Base-by-base conservation (phyloP, 768 basidiomycete genomes). In the Goffeauzyma gilvescens region DNA sequence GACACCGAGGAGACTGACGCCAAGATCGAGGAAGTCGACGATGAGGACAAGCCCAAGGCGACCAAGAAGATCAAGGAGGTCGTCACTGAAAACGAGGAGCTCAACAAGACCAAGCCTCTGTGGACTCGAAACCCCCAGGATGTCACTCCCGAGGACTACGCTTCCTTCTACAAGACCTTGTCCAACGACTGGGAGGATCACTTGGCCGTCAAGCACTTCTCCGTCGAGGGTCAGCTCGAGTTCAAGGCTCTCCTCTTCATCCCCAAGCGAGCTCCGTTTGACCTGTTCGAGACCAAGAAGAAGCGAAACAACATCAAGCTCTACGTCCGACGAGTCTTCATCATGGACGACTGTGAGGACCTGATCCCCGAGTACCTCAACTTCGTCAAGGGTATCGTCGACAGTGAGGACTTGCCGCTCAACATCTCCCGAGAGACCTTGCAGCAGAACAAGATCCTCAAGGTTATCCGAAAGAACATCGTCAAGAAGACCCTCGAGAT, bases 251-350 rank as follows among this genome's bases (percentile, higher is more conserved):
- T 98, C 66, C 78, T 98, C 57, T 98, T 75, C 71, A 71, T 95
- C 51, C 90, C 90, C 53, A 96, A 93, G 69, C 87, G 87, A 48
- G 93, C 90, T 32, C 93, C 93, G 40, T 96, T 96, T 68, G 93
- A 98, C 62, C 80, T 98, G 65, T 98, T 98, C 70, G 93, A 98
- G 72, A 83, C 82, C 48, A 96, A 98, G 81, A 96, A 96, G 82
- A 96, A 96, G 77, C 84, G 90, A 60, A 95, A 95, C 76, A 96
- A 96, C 81, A 96, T 98, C 75, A 98, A 98, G 72, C 87, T 98
- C 65, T 98, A 96, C 65, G 93, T 98, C 56, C 85, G 93, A 72
- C 86, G 93, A 44, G 90, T 96, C 60, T 96, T 98, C 75, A 96
- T 98, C 75, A 95, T 93, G 85, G 93, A 98, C 69, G 89, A 93